These are phyloP conservation scores for Geosiphon pyriformis DNA, from an alignment of 192 early-diverging fungal species.

Conservation along the genomic window DNA sequence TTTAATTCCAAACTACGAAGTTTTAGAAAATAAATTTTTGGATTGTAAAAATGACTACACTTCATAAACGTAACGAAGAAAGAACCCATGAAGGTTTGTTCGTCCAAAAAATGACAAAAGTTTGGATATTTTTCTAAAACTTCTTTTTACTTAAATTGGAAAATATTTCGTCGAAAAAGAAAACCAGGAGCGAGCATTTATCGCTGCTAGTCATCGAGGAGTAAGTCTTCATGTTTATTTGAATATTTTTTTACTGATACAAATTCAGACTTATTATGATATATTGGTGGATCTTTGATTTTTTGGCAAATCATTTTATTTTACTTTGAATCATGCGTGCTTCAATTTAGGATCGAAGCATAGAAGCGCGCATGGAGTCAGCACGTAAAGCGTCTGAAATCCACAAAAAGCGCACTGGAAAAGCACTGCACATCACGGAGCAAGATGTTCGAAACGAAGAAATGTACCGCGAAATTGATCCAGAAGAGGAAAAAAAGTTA, in stretches of 20 bases:
- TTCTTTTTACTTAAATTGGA: background rate
- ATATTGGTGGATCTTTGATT: no score
- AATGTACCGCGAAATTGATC: slow-evolving; percentile 29
- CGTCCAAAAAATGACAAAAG: background rate
- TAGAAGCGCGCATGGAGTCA: slow-evolving; percentile 27
- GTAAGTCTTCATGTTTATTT: slow-evolving; percentile 10
- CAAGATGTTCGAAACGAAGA: slow-evolving; percentile 29
- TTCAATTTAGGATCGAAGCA: slow-evolving; percentile 29
- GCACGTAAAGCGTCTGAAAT: slow-evolving; percentile 29
- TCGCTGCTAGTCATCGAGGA: slow-evolving; percentile 29
- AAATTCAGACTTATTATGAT: no score
- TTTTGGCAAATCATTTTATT: no score
- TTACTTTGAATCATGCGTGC: no score
- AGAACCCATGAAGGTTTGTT: slow-evolving; percentile 23
- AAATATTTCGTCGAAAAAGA: slow-evolving; percentile 13
- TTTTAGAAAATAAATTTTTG: no score
- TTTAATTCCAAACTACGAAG: no score
- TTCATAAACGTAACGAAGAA: slow-evolving; percentile 22
- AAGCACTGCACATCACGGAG: slow-evolving; percentile 25
- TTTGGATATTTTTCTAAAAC: background rate
- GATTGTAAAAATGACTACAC: slow-evolving; percentile 11
- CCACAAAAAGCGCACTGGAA: slow-evolving; percentile 28
- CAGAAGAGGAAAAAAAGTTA: slow-evolving; percentile 8
- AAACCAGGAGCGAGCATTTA: slow-evolving; percentile 30
- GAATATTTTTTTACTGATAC: no score